Evolutionary conservation across 345 rosid species (phyloP).

Genomic region (Nasturtium officinale): DNA sequence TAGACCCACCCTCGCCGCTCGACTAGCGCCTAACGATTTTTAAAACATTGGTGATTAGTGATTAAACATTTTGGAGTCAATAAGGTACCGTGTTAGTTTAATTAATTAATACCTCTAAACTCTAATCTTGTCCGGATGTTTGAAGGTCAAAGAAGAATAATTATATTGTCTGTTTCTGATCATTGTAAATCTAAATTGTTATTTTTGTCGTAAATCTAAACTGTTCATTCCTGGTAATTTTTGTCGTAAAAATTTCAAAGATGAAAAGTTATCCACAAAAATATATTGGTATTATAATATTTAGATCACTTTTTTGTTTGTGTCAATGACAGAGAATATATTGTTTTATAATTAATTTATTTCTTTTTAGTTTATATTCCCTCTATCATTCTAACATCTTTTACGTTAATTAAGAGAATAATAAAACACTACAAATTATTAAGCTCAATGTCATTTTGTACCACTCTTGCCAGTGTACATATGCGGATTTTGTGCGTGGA

Average conservation of each 20-base stretch:
- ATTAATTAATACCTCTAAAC: constrained; percentile 10
- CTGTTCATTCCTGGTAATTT: background rate
- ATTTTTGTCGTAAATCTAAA: background rate
- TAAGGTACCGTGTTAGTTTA: constrained; percentile 1
- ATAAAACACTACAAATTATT: no score
- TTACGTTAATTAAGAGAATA: no score
- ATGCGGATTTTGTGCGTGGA: constrained; percentile 21
- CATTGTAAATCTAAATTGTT: background rate
- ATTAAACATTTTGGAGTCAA: constrained; percentile 1
- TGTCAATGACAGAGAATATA: no score
- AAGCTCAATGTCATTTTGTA: constrained; percentile 18
- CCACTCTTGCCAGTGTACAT: constrained; percentile 16
- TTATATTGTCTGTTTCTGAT: background rate
- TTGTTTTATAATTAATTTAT: background rate
- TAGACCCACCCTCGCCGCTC: no score
- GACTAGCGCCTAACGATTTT: no score
- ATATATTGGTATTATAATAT: background rate
- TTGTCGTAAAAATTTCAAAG: no score
- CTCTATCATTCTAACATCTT: no score
- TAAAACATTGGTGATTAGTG: no score
- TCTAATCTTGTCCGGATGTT: constrained; percentile 8
- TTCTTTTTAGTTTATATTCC: background rate
- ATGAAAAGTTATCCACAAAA: background rate
- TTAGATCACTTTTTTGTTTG: background rate
- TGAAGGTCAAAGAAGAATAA: background rate